phyloP scores from a whole-genome alignment of 768 basidiomycete genomes.

The Amanita pseudoporphyria region DNA sequence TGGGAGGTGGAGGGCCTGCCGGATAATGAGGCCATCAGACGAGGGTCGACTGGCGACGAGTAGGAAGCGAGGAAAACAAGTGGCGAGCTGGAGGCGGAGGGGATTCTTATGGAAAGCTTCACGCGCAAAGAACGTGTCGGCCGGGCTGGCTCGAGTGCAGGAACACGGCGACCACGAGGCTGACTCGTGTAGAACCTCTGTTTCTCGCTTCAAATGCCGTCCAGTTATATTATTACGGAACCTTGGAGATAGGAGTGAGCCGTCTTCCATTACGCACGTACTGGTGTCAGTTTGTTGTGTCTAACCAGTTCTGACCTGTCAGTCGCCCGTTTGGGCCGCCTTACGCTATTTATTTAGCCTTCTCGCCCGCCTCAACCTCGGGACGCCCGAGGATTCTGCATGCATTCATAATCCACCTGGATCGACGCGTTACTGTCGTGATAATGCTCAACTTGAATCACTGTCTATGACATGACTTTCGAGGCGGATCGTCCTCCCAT shows the following conservation, averaged over 20 bases:
- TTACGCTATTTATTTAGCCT: no score
- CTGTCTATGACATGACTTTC: background rate
- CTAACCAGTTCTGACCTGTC: background rate
- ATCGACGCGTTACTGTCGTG: background rate
- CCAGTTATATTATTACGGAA: constrained; percentile 1
- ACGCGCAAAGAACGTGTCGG: constrained; percentile 4
- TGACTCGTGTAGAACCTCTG: constrained; percentile 4
- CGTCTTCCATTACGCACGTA: background rate
- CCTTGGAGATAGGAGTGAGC: background rate
- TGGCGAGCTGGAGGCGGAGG: background rate
- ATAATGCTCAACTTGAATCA: background rate
- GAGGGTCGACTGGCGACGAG: background rate
- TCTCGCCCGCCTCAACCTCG: background rate
- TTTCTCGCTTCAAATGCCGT: background rate
- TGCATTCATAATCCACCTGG: background rate
- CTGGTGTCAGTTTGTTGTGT: constrained; percentile 1
- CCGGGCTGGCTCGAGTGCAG: constrained; percentile 3
- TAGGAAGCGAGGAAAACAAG: background rate
- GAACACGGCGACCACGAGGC: constrained; percentile 8
- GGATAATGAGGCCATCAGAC: constrained; percentile 3
- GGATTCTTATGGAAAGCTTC: constrained; percentile 4
- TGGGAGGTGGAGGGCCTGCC: constrained; percentile 3
- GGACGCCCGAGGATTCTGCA: background rate
- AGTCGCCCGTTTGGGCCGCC: no score
- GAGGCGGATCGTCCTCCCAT: background rate